Percentiles rank a stretch among this genome's conserved stretches.
phyloP scores from a whole-genome alignment of 176 grass and related monocot species.

The Rhynchospora breviuscula region DNA sequence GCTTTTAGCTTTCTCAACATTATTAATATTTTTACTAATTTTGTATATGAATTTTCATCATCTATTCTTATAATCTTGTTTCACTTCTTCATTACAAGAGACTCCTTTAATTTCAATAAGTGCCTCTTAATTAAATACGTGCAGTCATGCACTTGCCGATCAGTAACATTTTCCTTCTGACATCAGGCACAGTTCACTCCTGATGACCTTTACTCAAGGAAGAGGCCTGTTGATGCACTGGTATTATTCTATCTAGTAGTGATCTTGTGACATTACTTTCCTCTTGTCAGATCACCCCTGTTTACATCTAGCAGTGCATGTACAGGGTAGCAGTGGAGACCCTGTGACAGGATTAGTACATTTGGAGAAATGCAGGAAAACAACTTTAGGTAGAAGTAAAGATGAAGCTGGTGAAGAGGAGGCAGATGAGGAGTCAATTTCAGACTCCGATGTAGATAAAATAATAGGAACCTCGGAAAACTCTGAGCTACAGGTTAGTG shows the following conservation, averaged over 20 bases:
- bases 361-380: slow-evolving; percentile 48
- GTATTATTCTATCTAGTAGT: slow-evolving; percentile 36
- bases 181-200: slow-evolving; percentile 79
- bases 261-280: slow-evolving; percentile 21
- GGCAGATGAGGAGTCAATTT: slow-evolving; percentile 34
- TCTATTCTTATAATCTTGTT: too few relatives aligned
- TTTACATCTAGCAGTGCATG: slow-evolving; percentile 24
- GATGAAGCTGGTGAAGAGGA: slow-evolving; percentile 35
- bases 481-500: slow-evolving; percentile 52
- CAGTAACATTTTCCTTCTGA: background rate
- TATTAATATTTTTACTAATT: slow-evolving; percentile 16
- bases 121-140: background rate
- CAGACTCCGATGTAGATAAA: slow-evolving; percentile 75
- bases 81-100: background rate
- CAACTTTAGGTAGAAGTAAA: slow-evolving; percentile 46
- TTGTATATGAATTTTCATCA: too few relatives aligned
- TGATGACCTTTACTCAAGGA: slow-evolving; percentile 83
- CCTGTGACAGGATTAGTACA: slow-evolving; percentile 35
- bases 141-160: background rate
- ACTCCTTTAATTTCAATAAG: background rate
- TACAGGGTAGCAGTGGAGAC: slow-evolving; percentile 40
- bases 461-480: slow-evolving; percentile 73
- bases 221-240: slow-evolving; percentile 52
- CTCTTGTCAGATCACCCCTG: slow-evolving; percentile 24
- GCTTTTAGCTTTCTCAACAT: background rate